Conservation (phyloP, 768 basidiomycete genomes). For the Tricholoma hemisulphureum region DNA sequence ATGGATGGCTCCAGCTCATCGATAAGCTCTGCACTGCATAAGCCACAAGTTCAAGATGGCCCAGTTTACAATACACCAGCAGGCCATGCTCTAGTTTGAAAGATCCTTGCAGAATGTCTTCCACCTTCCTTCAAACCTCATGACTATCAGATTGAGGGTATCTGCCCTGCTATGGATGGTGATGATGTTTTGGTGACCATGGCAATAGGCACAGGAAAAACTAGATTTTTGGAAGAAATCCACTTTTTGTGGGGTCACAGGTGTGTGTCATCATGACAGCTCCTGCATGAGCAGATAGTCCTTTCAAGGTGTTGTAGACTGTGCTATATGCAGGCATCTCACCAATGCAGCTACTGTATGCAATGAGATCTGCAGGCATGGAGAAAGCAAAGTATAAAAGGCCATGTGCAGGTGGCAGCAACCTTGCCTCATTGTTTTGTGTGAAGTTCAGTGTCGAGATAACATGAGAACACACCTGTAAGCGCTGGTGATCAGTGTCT, state of each 20-base stretch:
- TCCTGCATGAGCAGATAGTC: slow-evolving; percentile 22
- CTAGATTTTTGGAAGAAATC: slow-evolving; percentile 16
- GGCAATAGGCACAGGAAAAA: slow-evolving; percentile 21
- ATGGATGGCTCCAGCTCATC: neutral
- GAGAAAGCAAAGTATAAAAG: slow-evolving; percentile 21
- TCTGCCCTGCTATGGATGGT: slow-evolving; percentile 22
- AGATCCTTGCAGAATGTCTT: neutral
- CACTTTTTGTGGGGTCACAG: slow-evolving; percentile 12
- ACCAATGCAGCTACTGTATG: slow-evolving; percentile 13
- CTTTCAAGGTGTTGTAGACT: slow-evolving; percentile 12
- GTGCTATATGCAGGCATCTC: slow-evolving; percentile 21
- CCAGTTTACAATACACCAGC: neutral
- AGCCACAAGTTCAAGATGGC: neutral
- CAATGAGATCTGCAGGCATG: slow-evolving; percentile 11
- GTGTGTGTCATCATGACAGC: slow-evolving; percentile 8
- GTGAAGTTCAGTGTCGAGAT: slow-evolving; percentile 10
- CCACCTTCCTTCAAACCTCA: slow-evolving; percentile 12
- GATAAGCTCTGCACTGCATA: neutral
- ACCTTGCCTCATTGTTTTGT: slow-evolving; percentile 17
- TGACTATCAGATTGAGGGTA: slow-evolving; percentile 25
- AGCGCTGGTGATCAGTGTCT: neutral
- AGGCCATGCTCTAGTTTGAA: neutral
- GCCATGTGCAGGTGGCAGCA: slow-evolving; percentile 16
- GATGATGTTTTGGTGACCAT: slow-evolving; percentile 18
- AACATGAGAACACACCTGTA: slow-evolving; percentile 10